Evolutionary conservation across 169 alveolate genomes (phyloP).

Genomic region (Cryptosporidium sp.): DNA sequence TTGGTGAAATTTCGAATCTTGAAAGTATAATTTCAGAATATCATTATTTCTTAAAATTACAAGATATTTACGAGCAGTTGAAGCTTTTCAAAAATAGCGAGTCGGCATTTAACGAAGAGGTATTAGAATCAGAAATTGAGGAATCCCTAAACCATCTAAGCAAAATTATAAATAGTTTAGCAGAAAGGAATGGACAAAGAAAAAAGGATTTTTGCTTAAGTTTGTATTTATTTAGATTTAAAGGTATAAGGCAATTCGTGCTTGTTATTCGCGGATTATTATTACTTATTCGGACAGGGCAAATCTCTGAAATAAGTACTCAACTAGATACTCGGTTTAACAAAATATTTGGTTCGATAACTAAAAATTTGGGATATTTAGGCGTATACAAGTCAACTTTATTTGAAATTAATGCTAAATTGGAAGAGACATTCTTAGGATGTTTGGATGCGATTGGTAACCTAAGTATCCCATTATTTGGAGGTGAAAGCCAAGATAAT

Average conservation of each 20-base stretch:
- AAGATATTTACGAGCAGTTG: not conserved
- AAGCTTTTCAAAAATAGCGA: not conserved
- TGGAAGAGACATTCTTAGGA: not conserved
- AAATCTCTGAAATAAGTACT: not conserved
- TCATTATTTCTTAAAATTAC: constrained; percentile 1
- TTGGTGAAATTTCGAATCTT: not conserved
- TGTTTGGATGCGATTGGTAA: not conserved
- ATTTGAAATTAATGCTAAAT: not conserved
- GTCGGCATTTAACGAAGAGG: not conserved
- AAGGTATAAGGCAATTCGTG: not conserved
- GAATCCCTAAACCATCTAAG: not conserved
- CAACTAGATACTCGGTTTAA: not conserved
- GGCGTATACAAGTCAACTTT: not conserved
- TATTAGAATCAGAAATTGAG: not conserved
- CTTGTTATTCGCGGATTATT: not conserved
- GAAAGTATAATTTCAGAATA: not conserved
- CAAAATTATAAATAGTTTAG: not conserved
- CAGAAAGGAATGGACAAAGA: not conserved
- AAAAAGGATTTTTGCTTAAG: not conserved
- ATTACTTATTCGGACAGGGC: not conserved
- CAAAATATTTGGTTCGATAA: not conserved
- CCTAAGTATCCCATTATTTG: constrained; percentile 5
- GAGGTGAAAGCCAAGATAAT: constrained; percentile 1
- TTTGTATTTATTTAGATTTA: constrained; percentile 7
- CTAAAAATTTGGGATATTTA: not conserved